These are phyloP conservation scores for Croton laevigatus DNA, from an alignment of 441 rosid genomes.

Conservation along the genomic window DNA sequence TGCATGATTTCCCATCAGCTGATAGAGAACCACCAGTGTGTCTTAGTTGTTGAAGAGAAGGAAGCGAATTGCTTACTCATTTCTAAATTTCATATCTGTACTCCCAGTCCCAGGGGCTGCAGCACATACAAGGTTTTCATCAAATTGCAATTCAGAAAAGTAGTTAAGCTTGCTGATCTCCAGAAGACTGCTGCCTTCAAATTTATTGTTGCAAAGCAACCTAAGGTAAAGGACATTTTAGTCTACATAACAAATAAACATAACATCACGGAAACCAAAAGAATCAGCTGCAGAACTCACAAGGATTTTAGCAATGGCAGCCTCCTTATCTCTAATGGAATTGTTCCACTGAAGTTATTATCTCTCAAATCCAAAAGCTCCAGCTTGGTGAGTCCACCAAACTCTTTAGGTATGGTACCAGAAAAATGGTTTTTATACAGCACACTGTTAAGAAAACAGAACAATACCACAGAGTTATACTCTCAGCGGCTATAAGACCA, in stretches of 20 bases:
- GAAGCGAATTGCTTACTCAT: conserved; percentile 45
- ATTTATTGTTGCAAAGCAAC: conserved; percentile 60
- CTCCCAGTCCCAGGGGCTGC: conserved; percentile 31
- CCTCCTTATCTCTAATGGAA: conserved; percentile 54
- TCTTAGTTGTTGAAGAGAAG: background rate
- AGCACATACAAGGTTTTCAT: conserved; percentile 33
- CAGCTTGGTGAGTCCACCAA: conserved; percentile 49
- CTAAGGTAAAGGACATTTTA: conserved; percentile 33
- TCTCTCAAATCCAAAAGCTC: conserved; percentile 70
- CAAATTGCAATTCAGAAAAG: conserved; percentile 46
- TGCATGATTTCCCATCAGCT: background rate
- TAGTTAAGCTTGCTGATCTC: conserved; percentile 44
- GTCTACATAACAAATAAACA: conserved; percentile 4
- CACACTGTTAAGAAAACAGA: conserved; percentile 34
- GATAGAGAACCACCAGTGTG: background rate
- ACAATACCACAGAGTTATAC: conserved; percentile 17
- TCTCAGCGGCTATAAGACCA: too few species aligned
- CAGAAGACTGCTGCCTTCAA: conserved; percentile 38
- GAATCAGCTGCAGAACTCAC: conserved; percentile 43
- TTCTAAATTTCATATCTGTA: conserved; percentile 51
- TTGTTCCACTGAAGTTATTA: conserved; percentile 58
- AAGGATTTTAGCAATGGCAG: conserved; percentile 46
- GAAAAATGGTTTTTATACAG: conserved; percentile 57
- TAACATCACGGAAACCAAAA: conserved; percentile 2
- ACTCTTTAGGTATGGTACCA: conserved; percentile 67